Conservation (phyloP, 164 flowering plant genomes). For the Magnolia changhungtana region DNA sequence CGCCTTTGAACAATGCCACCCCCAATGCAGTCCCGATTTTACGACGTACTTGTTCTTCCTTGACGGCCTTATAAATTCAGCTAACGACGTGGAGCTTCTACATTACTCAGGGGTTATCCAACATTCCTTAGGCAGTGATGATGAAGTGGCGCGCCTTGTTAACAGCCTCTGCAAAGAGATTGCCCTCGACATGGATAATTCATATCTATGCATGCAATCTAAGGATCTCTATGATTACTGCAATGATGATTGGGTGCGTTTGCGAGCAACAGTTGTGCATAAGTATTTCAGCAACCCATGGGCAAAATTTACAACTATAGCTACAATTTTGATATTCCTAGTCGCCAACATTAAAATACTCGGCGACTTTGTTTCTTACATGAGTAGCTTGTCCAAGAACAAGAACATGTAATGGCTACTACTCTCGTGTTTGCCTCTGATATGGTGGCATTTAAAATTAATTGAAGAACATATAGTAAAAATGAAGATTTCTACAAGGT, state of each 20-base stretch:
- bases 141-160: conserved; percentile 75
- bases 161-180: conserved; percentile 77
- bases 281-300: not conserved
- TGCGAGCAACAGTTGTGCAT: not conserved
- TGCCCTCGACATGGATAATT: conserved; percentile 65
- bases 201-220: conserved; percentile 61
- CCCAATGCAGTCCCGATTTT: conserved; percentile 12
- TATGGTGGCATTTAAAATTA: no score
- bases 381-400: no score
- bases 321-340: no score
- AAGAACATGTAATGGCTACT: no score
- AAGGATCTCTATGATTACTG: conserved; percentile 56
- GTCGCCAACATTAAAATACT: no score
- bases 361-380: no score
- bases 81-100: conserved; percentile 65
- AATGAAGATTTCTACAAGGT: no score
- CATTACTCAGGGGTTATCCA: conserved; percentile 77
- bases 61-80: conserved; percentile 72
- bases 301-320: not conserved
- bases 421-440: no score
- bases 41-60: conserved; percentile 76
- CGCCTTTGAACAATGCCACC: no score
- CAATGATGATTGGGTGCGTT: not conserved
- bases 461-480: no score
- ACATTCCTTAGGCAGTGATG: conserved; percentile 82